Percentiles rank a stretch among this genome's conserved stretches.
Evolutionary conservation across 2,329 filamentous ascomycete species (phyloP).

Genomic region (Cercospora sojina): DNA sequence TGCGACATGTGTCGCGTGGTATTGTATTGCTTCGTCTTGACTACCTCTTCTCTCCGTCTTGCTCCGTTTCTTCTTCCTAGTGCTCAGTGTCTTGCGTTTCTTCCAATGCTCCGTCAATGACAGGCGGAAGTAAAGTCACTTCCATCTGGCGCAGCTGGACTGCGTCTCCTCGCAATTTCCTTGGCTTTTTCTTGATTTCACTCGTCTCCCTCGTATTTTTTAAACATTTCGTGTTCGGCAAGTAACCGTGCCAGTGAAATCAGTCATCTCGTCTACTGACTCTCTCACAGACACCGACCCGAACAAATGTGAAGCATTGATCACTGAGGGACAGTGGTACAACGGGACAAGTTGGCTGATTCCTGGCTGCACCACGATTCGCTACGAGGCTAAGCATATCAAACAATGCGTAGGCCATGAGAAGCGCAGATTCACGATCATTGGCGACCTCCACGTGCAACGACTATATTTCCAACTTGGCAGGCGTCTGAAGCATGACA

Average conservation of each 20-base stretch:
- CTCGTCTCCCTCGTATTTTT: constrained; percentile 10
- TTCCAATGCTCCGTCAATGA: not conserved
- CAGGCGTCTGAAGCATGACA: constrained; percentile 47
- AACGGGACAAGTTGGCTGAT: constrained; percentile 51
- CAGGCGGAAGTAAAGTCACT: not conserved
- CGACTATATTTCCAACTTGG: constrained; percentile 61
- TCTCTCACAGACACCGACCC: constrained; percentile 43
- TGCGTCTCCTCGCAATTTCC: not conserved
- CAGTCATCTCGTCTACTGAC: not conserved
- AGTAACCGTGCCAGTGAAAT: not conserved
- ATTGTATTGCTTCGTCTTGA: not conserved
- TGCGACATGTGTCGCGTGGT: not conserved
- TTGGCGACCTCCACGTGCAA: constrained; percentile 60
- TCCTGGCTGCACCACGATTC: constrained; percentile 58
- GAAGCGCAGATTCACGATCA: constrained; percentile 56
- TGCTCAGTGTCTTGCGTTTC: not conserved
- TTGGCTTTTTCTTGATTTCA: constrained; percentile 6
- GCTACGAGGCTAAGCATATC: constrained; percentile 56
- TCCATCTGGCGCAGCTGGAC: not conserved
- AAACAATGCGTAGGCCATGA: constrained; percentile 49
- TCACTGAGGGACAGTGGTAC: constrained; percentile 55
- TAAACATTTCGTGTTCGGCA: constrained; percentile 13
- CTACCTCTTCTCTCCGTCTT: not conserved
- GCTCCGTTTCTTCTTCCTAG: not conserved
- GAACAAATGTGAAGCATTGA: constrained; percentile 55